Conservation (phyloP, 257 asterid species). For the Petunia secreta region DNA sequence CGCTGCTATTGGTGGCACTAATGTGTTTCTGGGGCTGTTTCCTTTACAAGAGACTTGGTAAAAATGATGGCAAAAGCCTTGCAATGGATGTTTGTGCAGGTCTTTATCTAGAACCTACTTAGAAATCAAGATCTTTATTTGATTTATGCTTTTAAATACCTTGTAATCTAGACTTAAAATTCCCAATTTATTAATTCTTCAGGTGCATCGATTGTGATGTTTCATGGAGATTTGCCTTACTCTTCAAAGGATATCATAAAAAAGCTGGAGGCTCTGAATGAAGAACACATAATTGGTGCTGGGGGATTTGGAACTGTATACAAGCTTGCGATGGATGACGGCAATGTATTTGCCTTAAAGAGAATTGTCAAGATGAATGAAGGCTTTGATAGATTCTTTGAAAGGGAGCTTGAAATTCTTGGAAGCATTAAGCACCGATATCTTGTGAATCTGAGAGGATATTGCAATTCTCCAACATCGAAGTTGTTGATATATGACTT, state of each 20-base stretch:
- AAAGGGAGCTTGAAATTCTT: slow-evolving; percentile 92
- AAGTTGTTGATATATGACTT: slow-evolving; percentile 81
- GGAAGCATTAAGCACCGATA: slow-evolving; percentile 89
- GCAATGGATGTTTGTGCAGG: slow-evolving; percentile 90
- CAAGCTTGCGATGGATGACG: slow-evolving; percentile 94
- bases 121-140: slow-evolving; percentile 18
- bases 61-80: slow-evolving; percentile 69
- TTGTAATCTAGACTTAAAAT: not conserved
- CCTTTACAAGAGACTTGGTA: slow-evolving; percentile 80
- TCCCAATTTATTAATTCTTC: slow-evolving; percentile 33
- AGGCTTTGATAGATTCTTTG: slow-evolving; percentile 84
- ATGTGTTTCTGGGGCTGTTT: slow-evolving; percentile 98
- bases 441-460: slow-evolving; percentile 88
- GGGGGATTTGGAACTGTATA: slow-evolving; percentile 97
- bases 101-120: slow-evolving; percentile 43
- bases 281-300: slow-evolving; percentile 82
- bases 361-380: slow-evolving; percentile 80
- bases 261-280: slow-evolving; percentile 77
- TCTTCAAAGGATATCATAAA: slow-evolving; percentile 85
- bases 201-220: slow-evolving; percentile 95
- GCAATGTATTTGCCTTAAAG: slow-evolving; percentile 81
- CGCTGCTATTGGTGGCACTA: slow-evolving; percentile 84
- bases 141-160: slow-evolving; percentile 24
- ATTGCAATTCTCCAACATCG: slow-evolving; percentile 85
- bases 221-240: slow-evolving; percentile 96